Percentiles rank a stretch among this genome's conserved stretches.
These are phyloP conservation scores for Elongisporangium anandrum DNA, from an alignment of 352 stramenopile genomes.

Conservation along the genomic window DNA sequence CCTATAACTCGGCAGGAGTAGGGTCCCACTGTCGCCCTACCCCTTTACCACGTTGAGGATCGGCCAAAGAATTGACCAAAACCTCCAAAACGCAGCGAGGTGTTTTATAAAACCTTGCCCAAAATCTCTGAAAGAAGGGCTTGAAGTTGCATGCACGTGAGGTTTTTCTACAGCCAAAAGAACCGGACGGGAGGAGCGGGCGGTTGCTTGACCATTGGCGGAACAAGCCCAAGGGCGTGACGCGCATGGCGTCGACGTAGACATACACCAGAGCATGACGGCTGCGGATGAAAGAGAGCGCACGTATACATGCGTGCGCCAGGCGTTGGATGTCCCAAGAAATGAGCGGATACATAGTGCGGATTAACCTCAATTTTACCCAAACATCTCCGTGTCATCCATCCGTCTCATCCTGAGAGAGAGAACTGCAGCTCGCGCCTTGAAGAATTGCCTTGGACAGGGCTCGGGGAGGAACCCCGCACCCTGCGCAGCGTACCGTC, in stretches of 20 bases:
- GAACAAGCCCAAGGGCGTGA: not conserved
- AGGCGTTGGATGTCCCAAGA: not conserved
- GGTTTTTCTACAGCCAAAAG: not conserved
- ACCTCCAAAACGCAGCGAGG: not conserved
- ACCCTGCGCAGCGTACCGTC: not conserved
- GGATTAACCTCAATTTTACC: not conserved
- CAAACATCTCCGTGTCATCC: not conserved
- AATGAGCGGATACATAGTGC: not conserved
- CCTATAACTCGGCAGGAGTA: not conserved
- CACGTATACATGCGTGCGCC: not conserved
- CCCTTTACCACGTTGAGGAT: conserved; percentile 2
- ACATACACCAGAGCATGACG: not conserved
- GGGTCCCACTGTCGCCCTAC: not conserved
- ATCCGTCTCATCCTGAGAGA: not conserved
- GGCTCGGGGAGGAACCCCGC: not conserved
- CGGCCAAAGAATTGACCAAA: conserved; percentile 2
- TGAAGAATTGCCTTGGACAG: not conserved
- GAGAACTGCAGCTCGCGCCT: not conserved
- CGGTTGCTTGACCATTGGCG: not conserved
- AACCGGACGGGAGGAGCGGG: not conserved
- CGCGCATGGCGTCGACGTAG: not conserved
- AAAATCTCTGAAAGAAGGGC: not conserved
- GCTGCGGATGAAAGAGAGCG: not conserved
- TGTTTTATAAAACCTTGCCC: not conserved
- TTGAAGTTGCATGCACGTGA: not conserved